Evolutionary conservation across 1,284 basidiomycete genomes (phyloP), one percentile per base, ranked within the genome.

Genomic region (Sutorius eximius): DNA sequence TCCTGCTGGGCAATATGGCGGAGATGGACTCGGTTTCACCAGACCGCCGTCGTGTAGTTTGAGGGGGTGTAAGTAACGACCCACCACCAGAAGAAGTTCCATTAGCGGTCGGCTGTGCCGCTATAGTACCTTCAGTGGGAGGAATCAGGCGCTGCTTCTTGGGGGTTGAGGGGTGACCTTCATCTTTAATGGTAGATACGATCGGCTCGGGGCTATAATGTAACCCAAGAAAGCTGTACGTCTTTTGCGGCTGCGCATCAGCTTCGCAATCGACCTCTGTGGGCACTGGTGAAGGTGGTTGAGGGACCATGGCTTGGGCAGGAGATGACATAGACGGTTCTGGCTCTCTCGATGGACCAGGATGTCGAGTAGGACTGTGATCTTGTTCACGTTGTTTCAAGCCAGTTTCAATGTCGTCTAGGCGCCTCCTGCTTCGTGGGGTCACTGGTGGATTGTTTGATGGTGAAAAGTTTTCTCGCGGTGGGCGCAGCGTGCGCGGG

Each of bases 141-240:
- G 49, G 40, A 2, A 49, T 37, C 49, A 62, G 40, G 3, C 67
- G 63, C 29, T 46, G 62, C 52, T 59, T 69, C 48, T 66, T 69
- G 5, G 62, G 56, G 5, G 53, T 66, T n/a, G 64, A 55, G 11
- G 68, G 68, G 36, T 46, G 65, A 20, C 45, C 63, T 38, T 57
- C 61, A 16, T 58, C 53, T 34, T 57, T 32, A n/a, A 64, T 40
- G 3, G 52, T 16, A 24, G 56, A 20, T 18, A 27, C 11, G 2
- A 18, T 20, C 4, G 33, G n/a, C 45, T 61, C 53, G 0, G 64
- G 68, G 38, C 54, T 56, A 32, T 52, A 13, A 12, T 51, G 8
- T 29, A 66, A 51, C 24, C 65, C 65, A 8, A 66, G 68, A 44
- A 70, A 66, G 47, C 68, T 70, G n/a, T 50, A 58, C 2, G 47